phyloP scores from a whole-genome alignment of 768 basidiomycete genomes.

The Mrakia gelida region DNA sequence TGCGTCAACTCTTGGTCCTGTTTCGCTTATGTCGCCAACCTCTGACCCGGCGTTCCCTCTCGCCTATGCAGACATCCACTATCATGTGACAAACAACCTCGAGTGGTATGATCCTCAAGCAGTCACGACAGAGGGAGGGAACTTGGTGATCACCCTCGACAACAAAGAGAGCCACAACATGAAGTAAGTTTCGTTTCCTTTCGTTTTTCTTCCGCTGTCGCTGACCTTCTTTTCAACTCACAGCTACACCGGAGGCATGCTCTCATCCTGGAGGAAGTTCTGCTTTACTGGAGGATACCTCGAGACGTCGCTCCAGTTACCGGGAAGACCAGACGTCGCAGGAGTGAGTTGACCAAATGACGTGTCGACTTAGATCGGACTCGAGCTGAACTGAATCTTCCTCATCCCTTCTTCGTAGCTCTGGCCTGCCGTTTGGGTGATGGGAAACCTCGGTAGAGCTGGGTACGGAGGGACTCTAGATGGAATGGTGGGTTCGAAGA shows the following conservation, averaged over 20 bases:
- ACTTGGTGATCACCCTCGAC: constrained; percentile 39
- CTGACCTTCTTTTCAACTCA: neutral
- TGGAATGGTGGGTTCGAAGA: neutral
- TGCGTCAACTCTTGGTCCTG: too few species aligned
- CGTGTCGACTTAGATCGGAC: too few species aligned
- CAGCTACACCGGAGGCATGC: constrained; percentile 33
- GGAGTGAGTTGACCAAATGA: constrained; percentile 33
- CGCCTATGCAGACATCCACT: neutral
- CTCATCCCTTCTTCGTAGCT: constrained; percentile 52
- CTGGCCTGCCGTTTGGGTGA: constrained; percentile 37
- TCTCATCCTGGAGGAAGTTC: constrained; percentile 27
- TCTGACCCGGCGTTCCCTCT: too few species aligned
- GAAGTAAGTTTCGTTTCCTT: neutral
- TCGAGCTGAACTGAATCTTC: neutral
- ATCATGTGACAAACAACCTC: constrained; percentile 3
- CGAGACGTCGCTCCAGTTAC: constrained; percentile 15
- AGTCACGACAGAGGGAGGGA: constrained; percentile 45
- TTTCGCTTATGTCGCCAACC: too few species aligned
- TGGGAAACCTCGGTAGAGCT: constrained; percentile 32
- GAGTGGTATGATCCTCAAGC: constrained; percentile 47
- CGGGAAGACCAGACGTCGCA: neutral
- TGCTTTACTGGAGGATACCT: constrained; percentile 31
- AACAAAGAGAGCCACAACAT: neutral
- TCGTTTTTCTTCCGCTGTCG: neutral
- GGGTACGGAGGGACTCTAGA: constrained; percentile 31